Base-by-base conservation (phyloP, 2,329 filamentous ascomycete species). In the Epichloe festucae region DNA sequence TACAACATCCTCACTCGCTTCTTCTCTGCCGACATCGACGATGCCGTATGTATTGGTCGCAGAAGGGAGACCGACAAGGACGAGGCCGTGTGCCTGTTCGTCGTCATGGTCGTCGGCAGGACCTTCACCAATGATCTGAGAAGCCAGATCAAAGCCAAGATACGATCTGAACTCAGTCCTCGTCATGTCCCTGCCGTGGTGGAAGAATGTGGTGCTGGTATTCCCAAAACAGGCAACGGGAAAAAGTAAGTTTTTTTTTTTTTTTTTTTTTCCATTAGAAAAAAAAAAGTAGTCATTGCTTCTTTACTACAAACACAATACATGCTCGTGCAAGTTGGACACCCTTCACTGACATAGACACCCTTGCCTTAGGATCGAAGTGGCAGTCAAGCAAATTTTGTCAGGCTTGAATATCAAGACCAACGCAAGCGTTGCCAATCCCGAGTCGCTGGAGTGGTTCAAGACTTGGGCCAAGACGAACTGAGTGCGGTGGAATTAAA, bases 371-470 rank as follows among this genome's bases (percentile, higher is more conserved):
- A 87, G 84, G 69, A 88, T 98, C 54, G 91, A 98, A 67, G 89
- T 94, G 46, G 88, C 89, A 0, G 91, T 97, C 5, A 97, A 97
- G 73, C 90, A 96, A 69, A 96, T 97, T 44, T 71, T 98, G 1
- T 95, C 88, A 31, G 91, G 90, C 0, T 72, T 90, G 67, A 80
- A 87, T 49, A 82, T 96, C 57, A 90, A 89, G 73, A 93, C 88
- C 0, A 89, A 89, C 47, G 89, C 90, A 0, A 94, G 88, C 62
- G 90, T 97, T n/a, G 88, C 89, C 4, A 97, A 97, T 66, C 84
- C 87, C 2, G 86, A 84, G 58, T 89, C 90, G 57, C 69, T 98
- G 58, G 84, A 88, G 41, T 97, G 89, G 86, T 97, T 96, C 68
- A 77, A 80, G 57, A 70, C 76, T 35, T 97, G 91, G 91, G 79